phyloP scores from a whole-genome alignment of 306 rosid genomes.

The Crotalaria pallida region DNA sequence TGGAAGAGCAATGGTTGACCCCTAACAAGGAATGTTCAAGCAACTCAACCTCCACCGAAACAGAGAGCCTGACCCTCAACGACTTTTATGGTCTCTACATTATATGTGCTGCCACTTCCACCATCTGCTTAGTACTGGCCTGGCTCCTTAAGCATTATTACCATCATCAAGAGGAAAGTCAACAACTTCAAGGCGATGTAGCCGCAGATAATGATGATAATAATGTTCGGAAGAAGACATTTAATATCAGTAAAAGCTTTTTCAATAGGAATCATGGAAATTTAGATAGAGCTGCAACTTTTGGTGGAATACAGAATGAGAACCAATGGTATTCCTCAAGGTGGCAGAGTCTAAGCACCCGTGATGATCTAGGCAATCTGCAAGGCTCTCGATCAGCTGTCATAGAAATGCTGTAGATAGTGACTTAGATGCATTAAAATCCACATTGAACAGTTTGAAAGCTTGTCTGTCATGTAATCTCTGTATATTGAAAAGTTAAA shows the following conservation, averaged over 20 bases:
- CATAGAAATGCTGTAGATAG: conserved; percentile 16
- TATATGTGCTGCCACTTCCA: conserved; percentile 39
- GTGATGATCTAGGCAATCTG: neutral
- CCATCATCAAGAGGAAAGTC: neutral
- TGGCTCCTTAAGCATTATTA: neutral
- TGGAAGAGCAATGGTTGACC: conserved; percentile 35
- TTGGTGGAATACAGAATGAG: neutral
- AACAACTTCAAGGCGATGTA: neutral
- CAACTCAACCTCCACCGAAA: conserved; percentile 14
- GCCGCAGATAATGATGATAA: neutral
- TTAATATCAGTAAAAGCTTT: neutral
- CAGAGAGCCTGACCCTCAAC: conserved; percentile 28
- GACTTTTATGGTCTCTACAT: conserved; percentile 46
- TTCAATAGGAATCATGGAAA: neutral
- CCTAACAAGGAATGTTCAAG: conserved; percentile 28
- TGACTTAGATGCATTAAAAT: neutral
- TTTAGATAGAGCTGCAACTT: conserved; percentile 25
- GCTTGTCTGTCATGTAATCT: too few relatives aligned
- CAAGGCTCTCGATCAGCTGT: conserved; percentile 12
- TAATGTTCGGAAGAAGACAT: conserved; percentile 3
- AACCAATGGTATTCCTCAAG: conserved; percentile 25
- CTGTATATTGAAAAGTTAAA: too few relatives aligned
- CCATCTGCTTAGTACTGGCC: conserved; percentile 26
- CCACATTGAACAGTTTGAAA: neutral
- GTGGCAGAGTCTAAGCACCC: conserved; percentile 18